Conservation (phyloP, 164 flowering plant genomes). For the Chloranthus sessilifolius region DNA sequence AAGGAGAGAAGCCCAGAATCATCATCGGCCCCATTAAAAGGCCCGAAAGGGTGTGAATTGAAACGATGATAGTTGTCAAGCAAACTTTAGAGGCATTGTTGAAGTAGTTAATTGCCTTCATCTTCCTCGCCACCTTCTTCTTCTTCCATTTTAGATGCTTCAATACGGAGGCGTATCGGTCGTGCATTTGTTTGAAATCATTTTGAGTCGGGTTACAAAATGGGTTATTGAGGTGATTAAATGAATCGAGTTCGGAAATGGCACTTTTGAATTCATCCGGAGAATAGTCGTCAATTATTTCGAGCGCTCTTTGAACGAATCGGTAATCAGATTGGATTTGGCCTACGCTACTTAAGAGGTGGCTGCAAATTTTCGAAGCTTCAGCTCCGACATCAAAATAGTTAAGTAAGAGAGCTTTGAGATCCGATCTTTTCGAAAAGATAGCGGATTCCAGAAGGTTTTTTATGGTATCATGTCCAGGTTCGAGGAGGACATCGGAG, state of each 20-base stretch:
- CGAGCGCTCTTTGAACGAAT: constrained; percentile 29
- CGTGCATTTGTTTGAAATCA: constrained; percentile 40
- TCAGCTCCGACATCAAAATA: constrained; percentile 60
- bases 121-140: constrained; percentile 36
- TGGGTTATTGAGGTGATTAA: constrained; percentile 31
- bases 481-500: constrained; percentile 45
- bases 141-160: constrained; percentile 31
- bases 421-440: constrained; percentile 27
- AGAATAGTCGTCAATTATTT: constrained; percentile 12
- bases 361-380: constrained; percentile 51
- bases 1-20: constrained; percentile 28
- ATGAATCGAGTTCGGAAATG: constrained; percentile 25
- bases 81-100: constrained; percentile 33
- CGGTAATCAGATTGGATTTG: constrained; percentile 29
- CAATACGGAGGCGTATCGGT: constrained; percentile 36
- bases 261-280: constrained; percentile 16
- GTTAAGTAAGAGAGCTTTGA: constrained; percentile 35
- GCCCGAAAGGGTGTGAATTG: constrained; percentile 42
- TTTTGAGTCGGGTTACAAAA: constrained; percentile 24
- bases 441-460: constrained; percentile 32
- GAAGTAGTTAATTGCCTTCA: constrained; percentile 33
- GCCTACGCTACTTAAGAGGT: constrained; percentile 37
- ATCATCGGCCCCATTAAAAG: constrained; percentile 42
- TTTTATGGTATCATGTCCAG: constrained; percentile 44
- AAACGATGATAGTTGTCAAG: constrained; percentile 31